Conservation (phyloP, 2,329 filamentous ascomycete genomes). For the Allantophomopsis cytisporea region DNA sequence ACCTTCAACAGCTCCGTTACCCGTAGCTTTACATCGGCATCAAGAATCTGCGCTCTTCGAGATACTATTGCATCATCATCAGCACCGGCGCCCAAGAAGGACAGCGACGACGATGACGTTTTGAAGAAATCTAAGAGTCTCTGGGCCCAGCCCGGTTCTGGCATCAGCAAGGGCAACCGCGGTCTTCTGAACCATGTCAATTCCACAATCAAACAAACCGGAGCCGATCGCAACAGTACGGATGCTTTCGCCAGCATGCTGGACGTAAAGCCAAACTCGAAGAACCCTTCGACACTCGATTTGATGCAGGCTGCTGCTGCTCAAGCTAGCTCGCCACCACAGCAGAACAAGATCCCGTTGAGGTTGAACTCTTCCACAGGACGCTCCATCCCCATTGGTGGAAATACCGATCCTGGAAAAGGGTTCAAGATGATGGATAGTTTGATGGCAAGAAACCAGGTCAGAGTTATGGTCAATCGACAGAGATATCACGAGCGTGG, state of each 20-base stretch:
- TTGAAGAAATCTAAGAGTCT: neutral
- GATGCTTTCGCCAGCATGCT: slow-evolving; percentile 1
- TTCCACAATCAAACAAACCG: neutral
- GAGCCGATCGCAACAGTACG: neutral
- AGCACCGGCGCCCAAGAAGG: neutral
- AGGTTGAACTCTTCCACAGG: slow-evolving; percentile 2
- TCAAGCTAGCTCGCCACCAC: slow-evolving; percentile 23
- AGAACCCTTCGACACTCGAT: neutral
- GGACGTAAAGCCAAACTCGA: neutral
- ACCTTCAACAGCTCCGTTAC: neutral
- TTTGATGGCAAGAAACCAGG: slow-evolving; percentile 35
- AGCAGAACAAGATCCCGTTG: slow-evolving; percentile 26
- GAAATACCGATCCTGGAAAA: slow-evolving; percentile 1
- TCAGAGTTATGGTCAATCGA: slow-evolving; percentile 36
- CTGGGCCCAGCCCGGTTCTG: neutral
- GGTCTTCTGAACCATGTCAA: slow-evolving; percentile 2
- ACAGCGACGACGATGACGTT: neutral
- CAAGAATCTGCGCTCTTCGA: slow-evolving; percentile 1
- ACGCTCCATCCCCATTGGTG: slow-evolving; percentile 2
- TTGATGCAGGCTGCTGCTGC: slow-evolving; percentile 1
- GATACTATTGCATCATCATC: slow-evolving; percentile 3
- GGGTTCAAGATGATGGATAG: slow-evolving; percentile 20
- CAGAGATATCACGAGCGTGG: slow-evolving; percentile 66
- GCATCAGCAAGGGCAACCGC: slow-evolving; percentile 1
- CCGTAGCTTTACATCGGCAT: slow-evolving; percentile 1